phyloP scores from a whole-genome alignment of 2,329 filamentous ascomycete species.

The Colletotrichum scovillei region DNA sequence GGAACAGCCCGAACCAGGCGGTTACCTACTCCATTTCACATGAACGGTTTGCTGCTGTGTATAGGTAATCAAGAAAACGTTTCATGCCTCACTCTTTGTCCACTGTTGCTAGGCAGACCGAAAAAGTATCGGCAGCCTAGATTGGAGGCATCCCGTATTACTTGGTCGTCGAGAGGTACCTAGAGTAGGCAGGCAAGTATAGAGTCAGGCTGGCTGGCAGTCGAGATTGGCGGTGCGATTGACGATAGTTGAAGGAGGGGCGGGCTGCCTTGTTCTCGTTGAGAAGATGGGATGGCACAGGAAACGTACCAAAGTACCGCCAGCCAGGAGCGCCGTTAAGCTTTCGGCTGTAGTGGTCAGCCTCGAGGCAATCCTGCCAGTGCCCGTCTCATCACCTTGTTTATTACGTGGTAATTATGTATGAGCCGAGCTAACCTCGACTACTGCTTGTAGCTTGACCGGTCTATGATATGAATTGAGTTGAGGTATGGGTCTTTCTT shows the following conservation, averaged over 20 bases:
- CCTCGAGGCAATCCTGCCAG: not conserved
- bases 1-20: not conserved
- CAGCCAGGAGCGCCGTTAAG: not conserved
- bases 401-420: not conserved
- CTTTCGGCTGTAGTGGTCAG: not conserved
- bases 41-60: not conserved
- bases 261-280: not conserved
- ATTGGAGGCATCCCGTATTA: not conserved
- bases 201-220: not conserved
- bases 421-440: not conserved
- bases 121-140: not conserved
- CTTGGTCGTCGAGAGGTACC: not conserved
- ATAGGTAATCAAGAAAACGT: not conserved
- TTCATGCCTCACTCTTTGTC: not conserved
- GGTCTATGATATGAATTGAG: not conserved
- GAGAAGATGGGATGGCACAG: constrained; percentile 21
- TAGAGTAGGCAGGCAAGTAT: not conserved
- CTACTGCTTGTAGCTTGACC: not conserved
- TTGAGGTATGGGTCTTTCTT: not conserved
- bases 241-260: not conserved
- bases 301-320: not conserved
- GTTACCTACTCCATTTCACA: not conserved
- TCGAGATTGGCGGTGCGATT: constrained; percentile 10
- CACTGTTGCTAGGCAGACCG: not conserved
- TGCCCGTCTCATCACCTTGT: not conserved